These are phyloP conservation scores for Tylopilus subfusipes DNA, from an alignment of 768 basidiomycete species.

Conservation along the genomic window DNA sequence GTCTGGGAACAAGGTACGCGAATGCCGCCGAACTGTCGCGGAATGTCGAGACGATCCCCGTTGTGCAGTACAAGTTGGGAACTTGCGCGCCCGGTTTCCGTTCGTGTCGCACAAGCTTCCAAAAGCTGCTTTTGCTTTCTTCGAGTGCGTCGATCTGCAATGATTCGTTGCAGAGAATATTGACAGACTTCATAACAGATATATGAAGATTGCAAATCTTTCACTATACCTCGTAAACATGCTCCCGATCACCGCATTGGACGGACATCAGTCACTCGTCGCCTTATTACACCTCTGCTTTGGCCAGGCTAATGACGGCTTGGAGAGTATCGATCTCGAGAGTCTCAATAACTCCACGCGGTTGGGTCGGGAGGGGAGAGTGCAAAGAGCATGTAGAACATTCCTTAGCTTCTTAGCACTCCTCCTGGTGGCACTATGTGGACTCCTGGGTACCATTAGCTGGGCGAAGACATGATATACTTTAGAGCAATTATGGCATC, in stretches of 20 bases:
- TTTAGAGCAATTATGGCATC: neutral
- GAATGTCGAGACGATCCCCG: neutral
- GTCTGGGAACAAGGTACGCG: constrained; percentile 63
- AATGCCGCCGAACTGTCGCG: neutral
- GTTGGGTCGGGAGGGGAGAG: constrained; percentile 3
- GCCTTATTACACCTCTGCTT: constrained; percentile 26
- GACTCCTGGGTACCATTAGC: constrained; percentile 16
- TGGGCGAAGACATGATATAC: constrained; percentile 20
- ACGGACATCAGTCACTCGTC: constrained; percentile 61
- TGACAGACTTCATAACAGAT: constrained; percentile 38
- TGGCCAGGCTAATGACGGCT: neutral
- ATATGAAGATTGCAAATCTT: constrained; percentile 60
- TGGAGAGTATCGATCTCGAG: constrained; percentile 21
- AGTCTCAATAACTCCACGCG: constrained; percentile 6
- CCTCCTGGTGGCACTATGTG: constrained; percentile 20
- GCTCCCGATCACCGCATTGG: constrained; percentile 67
- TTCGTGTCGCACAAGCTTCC: constrained; percentile 27
- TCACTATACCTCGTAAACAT: constrained; percentile 83
- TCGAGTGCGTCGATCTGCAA: constrained; percentile 46
- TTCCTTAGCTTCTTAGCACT: constrained; percentile 21
- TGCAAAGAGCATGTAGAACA: constrained; percentile 13
- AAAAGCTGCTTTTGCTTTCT: constrained; percentile 34
- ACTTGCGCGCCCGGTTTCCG: constrained; percentile 37
- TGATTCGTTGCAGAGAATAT: neutral
- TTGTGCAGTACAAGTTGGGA: constrained; percentile 49